phyloP scores from a whole-genome alignment of 179 eudicot genomes.

The Silene coronaria region DNA sequence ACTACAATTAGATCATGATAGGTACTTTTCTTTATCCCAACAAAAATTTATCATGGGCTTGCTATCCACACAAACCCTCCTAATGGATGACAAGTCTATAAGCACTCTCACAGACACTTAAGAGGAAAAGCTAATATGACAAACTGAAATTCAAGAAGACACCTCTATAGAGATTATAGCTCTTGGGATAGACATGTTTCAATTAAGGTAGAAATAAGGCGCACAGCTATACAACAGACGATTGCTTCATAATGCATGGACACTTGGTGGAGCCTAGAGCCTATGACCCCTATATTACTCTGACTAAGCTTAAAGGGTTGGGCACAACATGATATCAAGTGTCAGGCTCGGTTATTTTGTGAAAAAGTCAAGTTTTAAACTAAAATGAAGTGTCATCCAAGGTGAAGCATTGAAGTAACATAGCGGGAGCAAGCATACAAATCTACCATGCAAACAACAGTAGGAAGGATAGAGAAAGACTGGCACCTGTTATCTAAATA shows the following conservation, averaged over 20 bases:
- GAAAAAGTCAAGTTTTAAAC: neutral
- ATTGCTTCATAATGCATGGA: neutral
- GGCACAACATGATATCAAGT: too few relatives aligned
- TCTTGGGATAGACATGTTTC: neutral
- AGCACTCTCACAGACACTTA: too few relatives aligned
- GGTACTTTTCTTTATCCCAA: neutral
- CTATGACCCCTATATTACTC: too few relatives aligned
- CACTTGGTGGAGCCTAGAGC: neutral
- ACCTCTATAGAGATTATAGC: too few relatives aligned
- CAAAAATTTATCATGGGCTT: neutral
- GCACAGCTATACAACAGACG: neutral
- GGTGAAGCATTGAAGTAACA: neutral
- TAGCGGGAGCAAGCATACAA: neutral
- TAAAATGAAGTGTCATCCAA: neutral
- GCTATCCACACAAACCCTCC: neutral
- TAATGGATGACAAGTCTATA: too few relatives aligned
- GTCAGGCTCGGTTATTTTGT: too few relatives aligned
- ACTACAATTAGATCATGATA: neutral
- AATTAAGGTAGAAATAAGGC: neutral
- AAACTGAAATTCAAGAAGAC: too few relatives aligned
- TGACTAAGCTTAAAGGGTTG: too few relatives aligned
- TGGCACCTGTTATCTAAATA: constrained; percentile 72
- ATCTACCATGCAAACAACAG: neutral
- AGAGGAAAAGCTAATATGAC: too few relatives aligned
- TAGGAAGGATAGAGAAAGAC: constrained; percentile 13